Evolutionary conservation across 345 rosid genomes (phyloP), one percentile per base, ranked within the genome.

Genomic region (Laguncularia racemosa): DNA sequence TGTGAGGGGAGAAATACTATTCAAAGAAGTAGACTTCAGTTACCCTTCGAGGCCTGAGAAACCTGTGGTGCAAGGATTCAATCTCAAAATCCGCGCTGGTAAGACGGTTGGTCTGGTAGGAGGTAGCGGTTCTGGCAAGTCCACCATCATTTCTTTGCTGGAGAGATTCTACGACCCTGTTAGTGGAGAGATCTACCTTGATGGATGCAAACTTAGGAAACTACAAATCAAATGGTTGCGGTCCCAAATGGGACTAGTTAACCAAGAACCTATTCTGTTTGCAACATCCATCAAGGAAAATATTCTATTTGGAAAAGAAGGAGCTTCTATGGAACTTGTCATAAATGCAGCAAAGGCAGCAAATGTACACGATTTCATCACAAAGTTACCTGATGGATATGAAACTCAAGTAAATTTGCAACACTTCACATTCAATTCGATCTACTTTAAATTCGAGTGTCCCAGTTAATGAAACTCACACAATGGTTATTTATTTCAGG

Each of bases 91-190:
- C 28, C 51, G 19, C 19, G 73, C 81, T 2, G 80, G 86, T 33
- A 71, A 54, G 60, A 74, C 69, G 3, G 73, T 76, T 12, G 86
- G 81, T 14, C 78, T 84, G 47, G 84, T 81, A 19, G 84, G 90
- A 56, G 67, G 75, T 14, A 81, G 84, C 44, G 84, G 86, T 46
- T 84, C 81, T 0, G 84, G 83, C 53, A 78, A 84, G 67, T 84
- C 89, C 38, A 78, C 86, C 1, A 46, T 77, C 18, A 69, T 84
- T 28, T 67, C 81, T 44, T 69, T 84, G 74, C 75, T 78, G 0
- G 79, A 84, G 59, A 75, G 84, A 53, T 84, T 81, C 56, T 78
- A 84, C 61, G 82, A 81, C 46, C 75, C 84, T 45, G 38, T 19
- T 15, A 47, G 28, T 6, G 84, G 86, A 14, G 52, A 59, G 33